phyloP scores from a whole-genome alignment of 805 yeast genomes.

The Jamesozyma rosinii region DNA sequence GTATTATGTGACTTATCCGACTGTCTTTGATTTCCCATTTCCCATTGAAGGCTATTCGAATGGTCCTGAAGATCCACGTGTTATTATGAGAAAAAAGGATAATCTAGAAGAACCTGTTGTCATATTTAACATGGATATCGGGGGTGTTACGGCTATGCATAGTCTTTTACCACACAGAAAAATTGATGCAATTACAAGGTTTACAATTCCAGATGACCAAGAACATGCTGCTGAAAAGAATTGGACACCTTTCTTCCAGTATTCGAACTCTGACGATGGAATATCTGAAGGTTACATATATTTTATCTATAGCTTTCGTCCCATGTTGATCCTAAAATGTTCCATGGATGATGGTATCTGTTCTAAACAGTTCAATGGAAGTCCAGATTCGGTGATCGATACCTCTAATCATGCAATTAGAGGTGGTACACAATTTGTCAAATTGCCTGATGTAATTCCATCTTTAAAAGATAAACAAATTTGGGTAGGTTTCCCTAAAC shows the following conservation, averaged over 20 bases:
- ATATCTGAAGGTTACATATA: conserved; percentile 15
- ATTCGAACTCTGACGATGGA: background rate
- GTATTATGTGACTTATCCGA: conserved; percentile 7
- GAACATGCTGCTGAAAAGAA: conserved; percentile 5
- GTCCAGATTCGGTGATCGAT: conserved; percentile 4
- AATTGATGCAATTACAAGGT: conserved; percentile 1
- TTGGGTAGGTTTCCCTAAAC: conserved; percentile 19
- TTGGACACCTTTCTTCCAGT: conserved; percentile 12
- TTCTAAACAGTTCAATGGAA: conserved; percentile 10
- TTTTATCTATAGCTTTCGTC: conserved; percentile 15
- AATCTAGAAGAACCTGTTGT: conserved; percentile 7
- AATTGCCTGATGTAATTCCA: conserved; percentile 12
- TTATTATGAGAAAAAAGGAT: conserved; percentile 1
- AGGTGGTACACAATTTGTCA: conserved; percentile 3
- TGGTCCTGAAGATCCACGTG: conserved; percentile 9
- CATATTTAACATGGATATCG: conserved; percentile 5
- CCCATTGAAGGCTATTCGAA: background rate
- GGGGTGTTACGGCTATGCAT: conserved; percentile 1
- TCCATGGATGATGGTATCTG: conserved; percentile 16
- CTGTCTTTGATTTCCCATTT: conserved; percentile 2
- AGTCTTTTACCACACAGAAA: conserved; percentile 7
- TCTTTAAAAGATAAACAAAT: conserved; percentile 11
- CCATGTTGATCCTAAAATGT: conserved; percentile 17
- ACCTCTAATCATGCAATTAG: conserved; percentile 9
- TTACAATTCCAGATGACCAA: background rate